Percentiles rank a stretch among this genome's conserved stretches.
phyloP scores from a whole-genome alignment of 73 alveolate genomes.

The Symbiodinium natans region DNA sequence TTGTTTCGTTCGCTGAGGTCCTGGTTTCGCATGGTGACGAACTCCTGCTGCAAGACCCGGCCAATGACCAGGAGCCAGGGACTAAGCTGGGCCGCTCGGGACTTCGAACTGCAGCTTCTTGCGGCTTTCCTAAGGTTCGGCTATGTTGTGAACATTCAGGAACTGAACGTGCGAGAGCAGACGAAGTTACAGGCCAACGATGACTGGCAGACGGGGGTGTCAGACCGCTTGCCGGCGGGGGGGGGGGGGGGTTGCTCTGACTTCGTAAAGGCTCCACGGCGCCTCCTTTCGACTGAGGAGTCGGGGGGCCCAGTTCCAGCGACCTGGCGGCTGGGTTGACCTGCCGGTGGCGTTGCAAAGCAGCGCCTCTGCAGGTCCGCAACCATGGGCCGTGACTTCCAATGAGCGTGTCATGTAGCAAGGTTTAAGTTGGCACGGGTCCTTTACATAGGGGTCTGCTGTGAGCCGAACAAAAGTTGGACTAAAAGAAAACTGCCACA shows the following conservation, averaged over 20 bases:
- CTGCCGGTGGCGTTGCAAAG: too few relatives aligned
- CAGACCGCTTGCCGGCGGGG: too few relatives aligned
- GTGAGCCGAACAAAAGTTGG: too few relatives aligned
- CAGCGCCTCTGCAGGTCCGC: constrained; percentile 42
- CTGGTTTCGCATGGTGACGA: constrained; percentile 80
- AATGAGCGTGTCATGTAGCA: too few relatives aligned
- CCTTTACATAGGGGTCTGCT: too few relatives aligned
- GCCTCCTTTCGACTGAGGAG: constrained; percentile 86
- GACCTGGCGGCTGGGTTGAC: background rate
- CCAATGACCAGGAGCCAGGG: constrained; percentile 57
- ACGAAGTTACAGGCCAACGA: constrained; percentile 43
- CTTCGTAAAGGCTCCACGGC: constrained; percentile 87
- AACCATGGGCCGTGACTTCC: constrained; percentile 89
- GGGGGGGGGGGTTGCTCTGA: too few relatives aligned
- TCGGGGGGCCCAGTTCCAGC: background rate
- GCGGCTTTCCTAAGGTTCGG: constrained; percentile 42
- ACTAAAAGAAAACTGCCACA: too few relatives aligned
- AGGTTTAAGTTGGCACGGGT: too few relatives aligned
- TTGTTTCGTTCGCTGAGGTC: constrained; percentile 5
- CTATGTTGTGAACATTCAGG: constrained; percentile 82
- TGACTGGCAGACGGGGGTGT: too few relatives aligned
- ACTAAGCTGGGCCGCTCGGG: background rate
- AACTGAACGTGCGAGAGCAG: constrained; percentile 87
- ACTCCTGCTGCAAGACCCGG: constrained; percentile 87
- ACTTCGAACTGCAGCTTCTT: background rate